These are phyloP conservation scores for Fraxinus greggii DNA, from an alignment of 305 asterid genomes.

Conservation along the genomic window DNA sequence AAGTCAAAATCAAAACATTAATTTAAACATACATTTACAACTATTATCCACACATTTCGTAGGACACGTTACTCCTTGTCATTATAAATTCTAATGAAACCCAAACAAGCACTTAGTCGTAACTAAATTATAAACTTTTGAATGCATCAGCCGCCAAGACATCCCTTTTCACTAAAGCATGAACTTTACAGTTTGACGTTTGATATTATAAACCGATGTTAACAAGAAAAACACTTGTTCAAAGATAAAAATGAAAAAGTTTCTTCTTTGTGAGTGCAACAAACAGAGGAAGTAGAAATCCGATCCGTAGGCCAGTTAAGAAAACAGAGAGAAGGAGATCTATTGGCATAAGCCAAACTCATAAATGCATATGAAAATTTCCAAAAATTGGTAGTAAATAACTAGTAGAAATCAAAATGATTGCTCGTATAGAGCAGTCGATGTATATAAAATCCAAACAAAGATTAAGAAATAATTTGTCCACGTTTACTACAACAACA, in stretches of 20 bases:
- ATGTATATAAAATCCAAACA: not conserved
- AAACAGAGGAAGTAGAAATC: not conserved
- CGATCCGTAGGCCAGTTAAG: not conserved
- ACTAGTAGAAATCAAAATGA: not conserved
- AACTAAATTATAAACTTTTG: not conserved
- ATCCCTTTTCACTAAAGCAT: not conserved
- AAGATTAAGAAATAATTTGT: not conserved
- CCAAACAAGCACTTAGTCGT: not conserved
- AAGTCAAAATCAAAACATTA: no score
- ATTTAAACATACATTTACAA: not conserved
- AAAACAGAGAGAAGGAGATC: not conserved
- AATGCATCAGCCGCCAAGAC: not conserved
- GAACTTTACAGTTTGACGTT: not conserved
- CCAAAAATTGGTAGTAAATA: not conserved
- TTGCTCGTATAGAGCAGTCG: not conserved
- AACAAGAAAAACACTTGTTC: not conserved
- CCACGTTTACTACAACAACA: not conserved
- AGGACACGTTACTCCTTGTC: not conserved
- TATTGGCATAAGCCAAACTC: not conserved
- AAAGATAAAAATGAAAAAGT: not conserved
- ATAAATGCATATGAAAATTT: not conserved
- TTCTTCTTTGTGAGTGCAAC: not conserved
- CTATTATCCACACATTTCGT: no score
- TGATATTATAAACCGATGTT: not conserved
- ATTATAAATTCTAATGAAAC: not conserved